Percentiles rank a stretch among this genome's conserved stretches.
These are phyloP conservation scores for Yarrowia yakushimensis DNA, from an alignment of 805 yeast species.

Conservation along the genomic window DNA sequence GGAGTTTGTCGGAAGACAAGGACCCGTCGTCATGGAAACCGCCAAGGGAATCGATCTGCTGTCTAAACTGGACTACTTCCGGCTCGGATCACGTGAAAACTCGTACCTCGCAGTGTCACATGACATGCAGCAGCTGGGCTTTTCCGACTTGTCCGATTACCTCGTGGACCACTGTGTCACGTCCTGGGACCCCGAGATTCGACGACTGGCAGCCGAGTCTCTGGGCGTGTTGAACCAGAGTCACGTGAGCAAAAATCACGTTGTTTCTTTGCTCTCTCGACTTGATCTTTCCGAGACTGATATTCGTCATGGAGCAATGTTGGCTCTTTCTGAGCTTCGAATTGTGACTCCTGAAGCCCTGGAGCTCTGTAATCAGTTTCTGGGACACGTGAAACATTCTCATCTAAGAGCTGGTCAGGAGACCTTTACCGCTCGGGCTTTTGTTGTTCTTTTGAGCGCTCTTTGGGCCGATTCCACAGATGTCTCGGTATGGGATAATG, in stretches of 20 bases:
- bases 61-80: conserved; percentile 54
- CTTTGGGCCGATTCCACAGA: background rate
- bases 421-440: background rate
- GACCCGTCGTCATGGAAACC: conserved; percentile 40
- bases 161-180: conserved; percentile 39
- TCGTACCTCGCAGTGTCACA: conserved; percentile 43
- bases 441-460: background rate
- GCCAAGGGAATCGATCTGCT: conserved; percentile 43
- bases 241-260: background rate
- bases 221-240: conserved; percentile 31
- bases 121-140: conserved; percentile 30
- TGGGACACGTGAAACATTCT: background rate
- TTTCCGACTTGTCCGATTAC: conserved; percentile 31
- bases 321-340: background rate
- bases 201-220: conserved; percentile 44
- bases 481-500: background rate
- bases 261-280: background rate
- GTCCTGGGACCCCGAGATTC: conserved; percentile 44
- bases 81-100: conserved; percentile 44
- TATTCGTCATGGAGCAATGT: background rate
- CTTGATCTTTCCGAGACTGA: background rate
- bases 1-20: conserved; percentile 77
- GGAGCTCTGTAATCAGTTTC: background rate
- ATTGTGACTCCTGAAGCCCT: background rate
- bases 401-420: background rate